Evolutionary conservation across 208 protist genomes (phyloP).

Genomic region (Leishmania arabica): DNA sequence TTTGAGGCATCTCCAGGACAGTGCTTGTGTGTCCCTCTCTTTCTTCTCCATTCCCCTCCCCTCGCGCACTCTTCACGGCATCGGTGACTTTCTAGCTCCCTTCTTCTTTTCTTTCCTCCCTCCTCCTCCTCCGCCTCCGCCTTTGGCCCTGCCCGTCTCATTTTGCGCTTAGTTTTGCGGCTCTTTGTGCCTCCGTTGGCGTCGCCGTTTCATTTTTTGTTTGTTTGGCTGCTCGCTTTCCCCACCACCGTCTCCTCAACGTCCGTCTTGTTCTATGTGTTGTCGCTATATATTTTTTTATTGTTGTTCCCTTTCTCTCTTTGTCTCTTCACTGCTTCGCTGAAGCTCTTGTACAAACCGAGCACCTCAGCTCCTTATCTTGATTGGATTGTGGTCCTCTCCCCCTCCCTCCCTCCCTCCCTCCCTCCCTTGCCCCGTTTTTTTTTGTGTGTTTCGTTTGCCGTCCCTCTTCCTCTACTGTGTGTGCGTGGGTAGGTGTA

Average conservation of each 20-base stretch:
- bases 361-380: background rate
- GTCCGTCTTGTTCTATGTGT: no score
- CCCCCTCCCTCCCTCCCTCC: no score
- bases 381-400: background rate
- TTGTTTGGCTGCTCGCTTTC: no score
- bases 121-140: no score
- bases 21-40: background rate
- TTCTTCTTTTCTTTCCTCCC: background rate
- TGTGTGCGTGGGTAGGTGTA: no score
- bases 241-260: no score
- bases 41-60: background rate
- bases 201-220: background rate
- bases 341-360: background rate
- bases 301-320: background rate
- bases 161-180: background rate
- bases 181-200: background rate
- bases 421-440: no score
- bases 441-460: background rate
- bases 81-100: background rate
- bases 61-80: background rate
- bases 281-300: no score
- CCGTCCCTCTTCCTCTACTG: background rate
- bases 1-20: background rate
- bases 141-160: background rate
- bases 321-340: background rate